phyloP scores from a whole-genome alignment of 164 flowering plant species.

The Tinospora cordifolia region DNA sequence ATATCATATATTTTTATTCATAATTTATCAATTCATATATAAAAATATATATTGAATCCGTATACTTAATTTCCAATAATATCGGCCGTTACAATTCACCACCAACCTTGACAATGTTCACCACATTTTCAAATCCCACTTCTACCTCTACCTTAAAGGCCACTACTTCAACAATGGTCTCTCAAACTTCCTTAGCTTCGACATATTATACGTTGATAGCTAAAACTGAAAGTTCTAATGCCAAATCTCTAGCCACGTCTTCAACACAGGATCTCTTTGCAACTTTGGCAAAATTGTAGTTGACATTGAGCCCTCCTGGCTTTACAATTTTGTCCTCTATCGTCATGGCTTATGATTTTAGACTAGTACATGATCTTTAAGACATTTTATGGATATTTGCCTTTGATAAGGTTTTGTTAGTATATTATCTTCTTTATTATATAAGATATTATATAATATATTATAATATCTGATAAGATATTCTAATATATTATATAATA shows the following conservation, averaged over 20 bases:
- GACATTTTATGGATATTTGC: slow-evolving; percentile 51
- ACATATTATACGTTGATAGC: not conserved
- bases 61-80: no score
- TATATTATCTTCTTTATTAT: no score
- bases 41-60: no score
- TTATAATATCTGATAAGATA: no score
- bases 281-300: slow-evolving; percentile 22
- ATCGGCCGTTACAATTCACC: no score
- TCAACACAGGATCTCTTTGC: slow-evolving; percentile 3
- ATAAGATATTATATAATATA: no score
- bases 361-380: slow-evolving; percentile 35
- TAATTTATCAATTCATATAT: no score
- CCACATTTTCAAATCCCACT: not conserved
- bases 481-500: no score
- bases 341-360: slow-evolving; percentile 15
- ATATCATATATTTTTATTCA: no score
- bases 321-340: slow-evolving; percentile 32
- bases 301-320: slow-evolving; percentile 30
- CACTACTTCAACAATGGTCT: not conserved
- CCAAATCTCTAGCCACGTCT: not conserved
- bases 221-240: not conserved
- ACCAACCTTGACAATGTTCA: not conserved
- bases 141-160: slow-evolving; percentile 9
- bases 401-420: slow-evolving; percentile 51
- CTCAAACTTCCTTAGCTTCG: slow-evolving; percentile 10